phyloP scores from a whole-genome alignment of 495 filamentous ascomycete species.

The Neurospora sp. region DNA sequence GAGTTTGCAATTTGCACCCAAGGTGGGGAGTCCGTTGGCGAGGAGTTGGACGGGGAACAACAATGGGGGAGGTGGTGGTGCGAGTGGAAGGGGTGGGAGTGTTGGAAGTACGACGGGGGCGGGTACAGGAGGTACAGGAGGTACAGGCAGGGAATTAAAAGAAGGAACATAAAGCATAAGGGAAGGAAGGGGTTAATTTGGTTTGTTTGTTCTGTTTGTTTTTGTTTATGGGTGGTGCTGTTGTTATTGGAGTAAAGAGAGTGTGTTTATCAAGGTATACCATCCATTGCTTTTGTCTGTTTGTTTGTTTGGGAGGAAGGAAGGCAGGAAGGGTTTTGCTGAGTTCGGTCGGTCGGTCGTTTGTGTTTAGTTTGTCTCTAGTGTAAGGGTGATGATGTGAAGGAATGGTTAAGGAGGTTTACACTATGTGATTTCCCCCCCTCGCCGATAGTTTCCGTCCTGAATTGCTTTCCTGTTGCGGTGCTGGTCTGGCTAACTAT shows the following conservation, averaged over 20 bases:
- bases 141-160: no score
- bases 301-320: neutral
- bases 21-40: conserved; percentile 65
- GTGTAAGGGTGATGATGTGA: neutral
- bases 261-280: neutral
- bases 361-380: neutral
- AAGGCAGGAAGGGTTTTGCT: neutral
- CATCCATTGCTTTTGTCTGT: neutral
- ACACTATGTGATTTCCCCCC: neutral
- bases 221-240: neutral
- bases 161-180: no score
- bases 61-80: neutral
- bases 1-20: conserved; percentile 73
- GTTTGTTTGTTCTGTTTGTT: neutral
- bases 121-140: no score
- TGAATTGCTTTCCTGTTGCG: neutral
- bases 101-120: no score
- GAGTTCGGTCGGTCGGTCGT: neutral
- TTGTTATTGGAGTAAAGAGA: neutral
- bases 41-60: conserved; percentile 28
- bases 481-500: neutral
- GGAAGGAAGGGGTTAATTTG: neutral
- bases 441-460: neutral
- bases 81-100: no score
- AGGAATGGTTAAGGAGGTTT: neutral